Evolutionary conservation across 179 eudicot species (phyloP), one percentile per base, ranked within the genome.

Genomic region (Drosera spatulata): DNA sequence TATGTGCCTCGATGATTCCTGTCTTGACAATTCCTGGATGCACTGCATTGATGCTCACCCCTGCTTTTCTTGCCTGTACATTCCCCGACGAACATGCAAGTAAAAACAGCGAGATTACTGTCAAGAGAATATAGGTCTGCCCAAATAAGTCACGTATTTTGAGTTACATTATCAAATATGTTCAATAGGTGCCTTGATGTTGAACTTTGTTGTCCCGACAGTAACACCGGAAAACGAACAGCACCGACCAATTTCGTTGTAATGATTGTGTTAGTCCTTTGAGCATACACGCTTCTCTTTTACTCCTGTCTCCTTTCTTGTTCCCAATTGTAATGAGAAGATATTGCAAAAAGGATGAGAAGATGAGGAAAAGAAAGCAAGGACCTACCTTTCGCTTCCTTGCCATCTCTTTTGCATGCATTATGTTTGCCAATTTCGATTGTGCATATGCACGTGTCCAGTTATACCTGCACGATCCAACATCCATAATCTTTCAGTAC

Each of bases 21-120:
- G 98, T 91, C 83, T 91, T 91, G 60, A 91, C 96, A 49, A 91
- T 82, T 60, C 98, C 98, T 15, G 98, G 98, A 58, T 91, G 98
- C 7, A 91, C 87, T 53, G 98, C 87, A 66, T 88, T 91, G 68
- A 88, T 78, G 53, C 79, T 85, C 38, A 91, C 96, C 55, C 77
- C 82, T 74, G 85, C 91, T 64, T 82, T 80, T 69, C 77, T 80
- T 66, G 73, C 91, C 98, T 91, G 79, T 59, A 61, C 54, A 43
- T 70, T 59, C 14, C 48, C 56, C 50, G 3, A 13, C 15, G 33
- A 22, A 22, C 33, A 22, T 22, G 33, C 33, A 22, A 22, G 33
- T 22, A 22, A 22, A 22, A 22, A 22, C 33, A 22, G 33, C 1
- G 33, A 22, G 33, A 1, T 22, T 22, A 22, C 33, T 22, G 33